phyloP scores from a whole-genome alignment of 345 rosid species.

The Barbarea vulgaris region DNA sequence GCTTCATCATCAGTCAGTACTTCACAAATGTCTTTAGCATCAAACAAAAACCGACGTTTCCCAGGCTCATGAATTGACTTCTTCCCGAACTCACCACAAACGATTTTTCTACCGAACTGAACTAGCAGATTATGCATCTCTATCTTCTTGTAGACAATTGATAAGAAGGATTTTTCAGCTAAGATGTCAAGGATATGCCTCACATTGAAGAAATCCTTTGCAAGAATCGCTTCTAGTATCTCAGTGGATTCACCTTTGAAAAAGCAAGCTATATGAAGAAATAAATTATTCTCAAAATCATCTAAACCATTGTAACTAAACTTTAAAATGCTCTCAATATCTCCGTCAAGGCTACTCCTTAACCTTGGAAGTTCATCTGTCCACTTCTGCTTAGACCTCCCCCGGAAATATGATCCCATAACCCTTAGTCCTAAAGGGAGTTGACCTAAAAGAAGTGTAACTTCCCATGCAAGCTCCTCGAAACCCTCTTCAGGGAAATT shows the following conservation, averaged over 20 bases:
- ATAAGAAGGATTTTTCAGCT: not conserved
- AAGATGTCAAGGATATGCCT: not conserved
- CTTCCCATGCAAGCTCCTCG: not conserved
- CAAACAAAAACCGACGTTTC: slow-evolving; percentile 4
- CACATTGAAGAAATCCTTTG: not conserved
- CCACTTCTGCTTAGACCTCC: not conserved
- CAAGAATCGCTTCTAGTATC: not conserved
- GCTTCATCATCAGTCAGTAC: not conserved
- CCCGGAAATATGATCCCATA: not conserved
- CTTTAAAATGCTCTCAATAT: not conserved
- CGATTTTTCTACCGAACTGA: not conserved
- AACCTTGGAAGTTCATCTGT: not conserved
- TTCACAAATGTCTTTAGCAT: not conserved
- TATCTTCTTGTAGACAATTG: not conserved
- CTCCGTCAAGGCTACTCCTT: not conserved
- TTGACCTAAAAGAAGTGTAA: not conserved
- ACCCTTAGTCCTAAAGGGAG: not conserved
- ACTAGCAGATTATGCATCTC: not conserved
- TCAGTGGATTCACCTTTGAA: not conserved
- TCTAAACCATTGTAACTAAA: not conserved
- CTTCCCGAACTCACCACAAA: too few relatives aligned
- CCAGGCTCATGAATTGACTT: not conserved
- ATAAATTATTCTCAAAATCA: not conserved
- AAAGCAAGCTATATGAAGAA: not conserved
- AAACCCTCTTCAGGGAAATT: not conserved